These are phyloP conservation scores for Ophiostoma quercus DNA, from an alignment of 2,329 filamentous ascomycete genomes.

Conservation along the genomic window DNA sequence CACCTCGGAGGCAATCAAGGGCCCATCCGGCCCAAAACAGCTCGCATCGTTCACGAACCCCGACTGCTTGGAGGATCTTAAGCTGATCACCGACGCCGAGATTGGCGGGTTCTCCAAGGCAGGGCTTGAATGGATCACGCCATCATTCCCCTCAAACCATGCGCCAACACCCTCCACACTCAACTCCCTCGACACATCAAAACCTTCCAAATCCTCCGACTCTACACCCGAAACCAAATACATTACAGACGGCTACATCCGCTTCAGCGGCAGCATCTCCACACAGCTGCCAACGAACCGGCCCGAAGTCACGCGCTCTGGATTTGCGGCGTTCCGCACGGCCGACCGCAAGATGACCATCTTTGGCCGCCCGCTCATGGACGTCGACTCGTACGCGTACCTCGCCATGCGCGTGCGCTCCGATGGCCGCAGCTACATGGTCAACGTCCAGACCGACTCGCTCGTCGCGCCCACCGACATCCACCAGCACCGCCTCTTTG, in stretches of 20 bases:
- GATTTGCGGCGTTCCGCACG: slow-evolving; percentile 89
- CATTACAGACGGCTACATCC: slow-evolving; percentile 52
- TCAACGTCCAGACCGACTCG: slow-evolving; percentile 93
- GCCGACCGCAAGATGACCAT: slow-evolving; percentile 68
- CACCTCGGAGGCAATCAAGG: slow-evolving; percentile 63
- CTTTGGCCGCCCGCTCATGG: slow-evolving; percentile 83
- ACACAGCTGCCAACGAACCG: slow-evolving; percentile 71
- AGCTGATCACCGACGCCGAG: slow-evolving; percentile 79
- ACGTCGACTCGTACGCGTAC: slow-evolving; percentile 83
- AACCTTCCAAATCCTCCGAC: not conserved
- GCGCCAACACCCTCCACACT: not conserved
- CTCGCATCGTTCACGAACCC: slow-evolving; percentile 58
- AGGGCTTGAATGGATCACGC: slow-evolving; percentile 59
- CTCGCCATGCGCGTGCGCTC: slow-evolving; percentile 84
- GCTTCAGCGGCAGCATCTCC: slow-evolving; percentile 85
- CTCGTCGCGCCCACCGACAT: slow-evolving; percentile 83
- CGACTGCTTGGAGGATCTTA: slow-evolving; percentile 49
- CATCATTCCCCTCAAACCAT: slow-evolving; percentile 23
- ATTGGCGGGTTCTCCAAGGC: slow-evolving; percentile 81
- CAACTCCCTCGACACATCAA: not conserved
- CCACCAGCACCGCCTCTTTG: slow-evolving; percentile 86
- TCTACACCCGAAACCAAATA: not conserved
- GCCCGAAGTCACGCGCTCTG: slow-evolving; percentile 69
- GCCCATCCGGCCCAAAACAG: slow-evolving; percentile 56
- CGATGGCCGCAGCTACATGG: slow-evolving; percentile 85